phyloP scores from a whole-genome alignment of 1,139 yeast genomes.

The Suhomyces anneliseae region DNA sequence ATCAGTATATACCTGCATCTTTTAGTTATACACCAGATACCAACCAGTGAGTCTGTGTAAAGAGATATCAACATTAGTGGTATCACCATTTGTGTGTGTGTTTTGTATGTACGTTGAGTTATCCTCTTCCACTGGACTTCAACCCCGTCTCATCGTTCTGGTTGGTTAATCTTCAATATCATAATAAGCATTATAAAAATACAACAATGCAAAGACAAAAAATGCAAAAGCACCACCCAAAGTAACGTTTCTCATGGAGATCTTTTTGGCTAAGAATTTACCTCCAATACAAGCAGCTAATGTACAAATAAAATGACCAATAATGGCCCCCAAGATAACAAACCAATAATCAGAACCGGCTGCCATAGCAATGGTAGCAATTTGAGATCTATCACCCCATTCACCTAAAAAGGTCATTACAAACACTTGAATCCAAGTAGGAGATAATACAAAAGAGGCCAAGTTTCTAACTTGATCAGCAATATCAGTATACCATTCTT shows the following conservation, averaged over 20 bases:
- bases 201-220: constrained; percentile 75
- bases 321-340: constrained; percentile 83
- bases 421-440: constrained; percentile 92
- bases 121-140: too few species aligned
- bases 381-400: constrained; percentile 99
- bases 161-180: constrained; percentile 22
- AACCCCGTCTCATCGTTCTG: too few species aligned
- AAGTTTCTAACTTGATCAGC: constrained; percentile 48
- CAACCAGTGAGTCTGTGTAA: too few species aligned
- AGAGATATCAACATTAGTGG: too few species aligned
- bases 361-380: constrained; percentile 98
- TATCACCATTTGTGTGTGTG: too few species aligned
- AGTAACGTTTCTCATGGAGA: constrained; percentile 89
- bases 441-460: constrained; percentile 70
- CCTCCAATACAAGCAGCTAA: constrained; percentile 95
- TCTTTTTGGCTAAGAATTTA: constrained; percentile 80
- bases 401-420: constrained; percentile 96
- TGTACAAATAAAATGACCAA: constrained; percentile 92
- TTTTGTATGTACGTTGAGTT: too few species aligned
- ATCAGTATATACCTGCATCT: too few species aligned
- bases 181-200: constrained; percentile 65
- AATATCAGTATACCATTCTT: constrained; percentile 27
- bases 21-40: too few species aligned
- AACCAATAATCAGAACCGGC: constrained; percentile 93
- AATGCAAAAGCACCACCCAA: constrained; percentile 88